Evolutionary conservation across 1,284 basidiomycete species (phyloP).

Genomic region (Melampsora larici-populina): DNA sequence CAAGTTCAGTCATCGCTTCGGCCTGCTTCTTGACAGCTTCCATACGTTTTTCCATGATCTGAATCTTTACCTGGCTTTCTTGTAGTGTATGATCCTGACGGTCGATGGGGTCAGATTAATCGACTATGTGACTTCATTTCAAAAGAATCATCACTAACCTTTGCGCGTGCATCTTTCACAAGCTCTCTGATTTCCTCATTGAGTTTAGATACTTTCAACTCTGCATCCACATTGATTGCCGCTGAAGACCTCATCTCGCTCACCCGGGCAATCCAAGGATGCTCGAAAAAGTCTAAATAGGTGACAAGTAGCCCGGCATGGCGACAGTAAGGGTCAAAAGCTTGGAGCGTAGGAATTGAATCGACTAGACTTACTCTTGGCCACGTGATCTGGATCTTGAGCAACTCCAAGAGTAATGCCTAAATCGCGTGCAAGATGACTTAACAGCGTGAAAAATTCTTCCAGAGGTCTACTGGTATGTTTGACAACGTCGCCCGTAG

Average conservation of each 20-base stretch:
- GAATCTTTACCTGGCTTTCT: slow-evolving; percentile 84
- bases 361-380: slow-evolving; percentile 64
- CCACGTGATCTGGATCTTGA: slow-evolving; percentile 70
- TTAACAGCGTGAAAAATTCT: slow-evolving; percentile 67
- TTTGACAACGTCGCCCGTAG: slow-evolving; percentile 67
- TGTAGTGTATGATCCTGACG: slow-evolving; percentile 82
- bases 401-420: slow-evolving; percentile 67
- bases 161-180: slow-evolving; percentile 70
- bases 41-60: slow-evolving; percentile 86
- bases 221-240: slow-evolving; percentile 84
- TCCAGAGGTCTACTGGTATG: slow-evolving; percentile 64
- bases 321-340: background rate
- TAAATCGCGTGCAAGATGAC: slow-evolving; percentile 68
- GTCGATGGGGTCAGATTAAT: background rate
- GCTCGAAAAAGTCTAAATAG: slow-evolving; percentile 65
- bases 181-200: slow-evolving; percentile 85
- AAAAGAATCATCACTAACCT: slow-evolving; percentile 51
- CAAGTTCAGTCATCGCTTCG: slow-evolving; percentile 75
- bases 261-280: slow-evolving; percentile 85
- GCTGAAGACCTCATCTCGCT: slow-evolving; percentile 77
- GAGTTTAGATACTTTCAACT: slow-evolving; percentile 75
- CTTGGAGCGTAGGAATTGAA: background rate
- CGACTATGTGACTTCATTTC: slow-evolving; percentile 30
- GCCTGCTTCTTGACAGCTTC: slow-evolving; percentile 81
- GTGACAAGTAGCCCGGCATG: background rate